Conservation (phyloP, 345 rosid genomes). For the Hypericum perforatum region DNA sequence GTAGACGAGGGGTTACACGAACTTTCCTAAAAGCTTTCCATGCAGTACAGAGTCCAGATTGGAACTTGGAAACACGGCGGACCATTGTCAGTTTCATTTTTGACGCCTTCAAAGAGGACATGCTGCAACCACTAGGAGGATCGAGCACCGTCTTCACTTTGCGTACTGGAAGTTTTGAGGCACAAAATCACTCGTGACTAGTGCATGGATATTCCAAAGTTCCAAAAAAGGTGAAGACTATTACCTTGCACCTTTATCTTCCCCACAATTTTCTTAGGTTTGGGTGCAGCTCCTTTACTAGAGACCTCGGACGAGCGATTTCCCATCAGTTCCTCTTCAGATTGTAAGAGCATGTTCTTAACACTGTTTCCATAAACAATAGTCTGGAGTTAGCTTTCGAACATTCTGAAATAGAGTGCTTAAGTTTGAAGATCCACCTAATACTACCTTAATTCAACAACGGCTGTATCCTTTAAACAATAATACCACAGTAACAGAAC, state of each 20-base stretch:
- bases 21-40: constrained; percentile 68
- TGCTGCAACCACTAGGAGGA: constrained; percentile 77
- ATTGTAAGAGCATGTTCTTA: constrained; percentile 70
- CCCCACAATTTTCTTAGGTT: constrained; percentile 73
- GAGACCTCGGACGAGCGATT: constrained; percentile 56
- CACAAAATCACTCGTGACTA: neutral
- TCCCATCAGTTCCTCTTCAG: constrained; percentile 79
- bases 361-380: constrained; percentile 30
- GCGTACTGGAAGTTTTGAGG: constrained; percentile 44
- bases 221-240: neutral
- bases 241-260: constrained; percentile 97
- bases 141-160: constrained; percentile 69
- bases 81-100: constrained; percentile 45
- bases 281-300: constrained; percentile 53
- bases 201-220: neutral
- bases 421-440: no score
- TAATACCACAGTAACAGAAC: no score
- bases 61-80: constrained; percentile 53
- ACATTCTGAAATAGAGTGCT: no score
- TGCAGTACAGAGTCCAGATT: constrained; percentile 43
- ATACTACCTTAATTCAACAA: no score
- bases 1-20: constrained; percentile 45
- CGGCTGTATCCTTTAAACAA: no score
- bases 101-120: constrained; percentile 54
- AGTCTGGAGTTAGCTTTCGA: neutral